Percentiles rank a stretch among this genome's conserved stretches.
Evolutionary conservation across 2,329 filamentous ascomycete species (phyloP).

Genomic region (Aspergillus jensenii): DNA sequence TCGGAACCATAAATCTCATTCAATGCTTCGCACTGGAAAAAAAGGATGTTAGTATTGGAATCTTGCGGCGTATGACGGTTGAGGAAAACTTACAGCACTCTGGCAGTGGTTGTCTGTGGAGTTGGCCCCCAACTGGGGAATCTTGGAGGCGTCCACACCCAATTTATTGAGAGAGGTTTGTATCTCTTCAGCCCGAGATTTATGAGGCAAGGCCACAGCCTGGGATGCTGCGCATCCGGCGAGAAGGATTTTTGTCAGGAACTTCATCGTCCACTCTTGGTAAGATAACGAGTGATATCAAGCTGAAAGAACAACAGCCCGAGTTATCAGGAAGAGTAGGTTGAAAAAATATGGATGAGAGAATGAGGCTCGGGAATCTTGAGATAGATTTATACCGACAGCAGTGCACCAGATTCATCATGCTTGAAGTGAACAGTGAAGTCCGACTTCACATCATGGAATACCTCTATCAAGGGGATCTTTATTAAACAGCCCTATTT

Average conservation of each 20-base stretch:
- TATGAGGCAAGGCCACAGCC: neutral
- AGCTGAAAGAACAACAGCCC: neutral
- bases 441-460: no score
- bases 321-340: neutral
- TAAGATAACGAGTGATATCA: neutral
- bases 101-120: neutral
- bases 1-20: slow-evolving; percentile 14
- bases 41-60: neutral
- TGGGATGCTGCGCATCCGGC: neutral
- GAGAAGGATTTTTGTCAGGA: neutral
- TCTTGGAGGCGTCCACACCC: neutral
- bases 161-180: neutral
- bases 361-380: neutral
- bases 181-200: neutral
- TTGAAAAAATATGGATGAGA: neutral
- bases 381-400: neutral
- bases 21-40: slow-evolving; percentile 15
- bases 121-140: neutral
- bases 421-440: neutral
- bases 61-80: neutral
- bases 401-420: neutral
- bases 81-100: neutral
- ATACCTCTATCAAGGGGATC: no score
- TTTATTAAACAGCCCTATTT: no score
- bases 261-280: neutral